phyloP scores from a whole-genome alignment of 2,329 filamentous ascomycete genomes.

The Botrytis squamosa region DNA sequence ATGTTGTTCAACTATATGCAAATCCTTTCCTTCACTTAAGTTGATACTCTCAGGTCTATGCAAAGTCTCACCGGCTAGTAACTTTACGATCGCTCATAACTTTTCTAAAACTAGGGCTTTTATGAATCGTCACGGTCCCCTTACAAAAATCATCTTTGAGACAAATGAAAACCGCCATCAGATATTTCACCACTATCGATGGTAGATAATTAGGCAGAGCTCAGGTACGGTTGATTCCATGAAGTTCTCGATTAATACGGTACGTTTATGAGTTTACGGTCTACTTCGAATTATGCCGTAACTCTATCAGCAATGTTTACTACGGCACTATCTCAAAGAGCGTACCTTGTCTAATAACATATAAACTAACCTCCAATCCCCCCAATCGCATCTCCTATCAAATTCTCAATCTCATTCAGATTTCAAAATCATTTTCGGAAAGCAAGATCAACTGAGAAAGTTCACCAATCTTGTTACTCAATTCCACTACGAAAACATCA shows the following conservation, averaged over 20 bases:
- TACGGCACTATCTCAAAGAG: not conserved
- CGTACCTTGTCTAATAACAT: not conserved
- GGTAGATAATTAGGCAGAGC: not conserved
- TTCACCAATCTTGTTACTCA: not conserved
- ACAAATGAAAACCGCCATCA: not conserved
- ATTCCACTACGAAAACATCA: not conserved
- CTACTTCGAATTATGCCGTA: not conserved
- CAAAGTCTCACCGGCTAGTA: not conserved
- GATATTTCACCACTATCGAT: not conserved
- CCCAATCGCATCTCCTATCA: not conserved
- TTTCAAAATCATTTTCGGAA: not conserved
- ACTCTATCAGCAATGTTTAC: not conserved
- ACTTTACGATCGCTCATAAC: not conserved
- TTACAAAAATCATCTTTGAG: not conserved
- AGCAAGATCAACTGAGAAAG: not conserved
- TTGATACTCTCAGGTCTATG: not conserved
- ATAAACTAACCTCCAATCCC: not conserved
- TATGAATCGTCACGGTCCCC: no score
- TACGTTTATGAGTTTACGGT: not conserved
- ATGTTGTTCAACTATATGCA: not conserved
- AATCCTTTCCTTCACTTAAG: not conserved
- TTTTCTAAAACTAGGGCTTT: no score
- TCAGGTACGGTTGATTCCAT: not conserved
- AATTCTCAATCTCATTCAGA: not conserved
- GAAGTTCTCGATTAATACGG: not conserved